phyloP scores from a whole-genome alignment of 495 filamentous ascomycete genomes.

The Lepidopterella palustris region DNA sequence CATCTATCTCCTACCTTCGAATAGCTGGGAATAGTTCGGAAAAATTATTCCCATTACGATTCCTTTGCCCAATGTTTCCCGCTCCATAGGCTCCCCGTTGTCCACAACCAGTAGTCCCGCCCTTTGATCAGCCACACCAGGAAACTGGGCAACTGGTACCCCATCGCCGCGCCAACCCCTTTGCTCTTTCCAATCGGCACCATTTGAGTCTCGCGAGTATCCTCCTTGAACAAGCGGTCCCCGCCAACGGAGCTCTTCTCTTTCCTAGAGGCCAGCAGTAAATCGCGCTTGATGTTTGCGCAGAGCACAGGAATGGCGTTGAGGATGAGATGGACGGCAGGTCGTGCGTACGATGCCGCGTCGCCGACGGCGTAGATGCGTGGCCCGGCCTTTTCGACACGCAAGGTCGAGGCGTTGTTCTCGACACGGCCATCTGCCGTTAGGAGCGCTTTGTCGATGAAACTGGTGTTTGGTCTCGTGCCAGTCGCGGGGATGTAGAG shows the following conservation, averaged over 20 bases:
- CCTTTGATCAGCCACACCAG: constrained; percentile 57
- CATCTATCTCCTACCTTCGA: too few relatives aligned
- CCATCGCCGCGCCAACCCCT: constrained; percentile 52
- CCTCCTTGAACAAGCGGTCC: constrained; percentile 31
- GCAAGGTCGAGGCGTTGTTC: constrained; percentile 40
- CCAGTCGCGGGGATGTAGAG: constrained; percentile 47
- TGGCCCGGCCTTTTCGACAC: constrained; percentile 42
- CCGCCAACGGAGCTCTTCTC: constrained; percentile 1
- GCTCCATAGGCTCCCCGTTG: constrained; percentile 21
- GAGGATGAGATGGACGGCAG: constrained; percentile 40
- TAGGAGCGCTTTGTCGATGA: constrained; percentile 36
- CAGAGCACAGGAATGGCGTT: constrained; percentile 39
- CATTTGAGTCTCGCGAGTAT: constrained; percentile 36
- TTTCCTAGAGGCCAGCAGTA: constrained; percentile 18
- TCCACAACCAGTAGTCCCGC: constrained; percentile 45
- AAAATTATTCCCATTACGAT: neutral
- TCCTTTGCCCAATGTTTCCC: constrained; percentile 26
- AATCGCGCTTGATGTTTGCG: constrained; percentile 43
- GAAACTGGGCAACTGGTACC: constrained; percentile 48
- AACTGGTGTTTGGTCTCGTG: constrained; percentile 42
- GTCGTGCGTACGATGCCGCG: constrained; percentile 24
- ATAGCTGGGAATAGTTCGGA: neutral
- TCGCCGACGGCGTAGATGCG: constrained; percentile 47
- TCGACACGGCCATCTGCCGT: constrained; percentile 36
- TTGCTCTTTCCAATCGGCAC: constrained; percentile 50